Base-by-base conservation (phyloP, 345 rosid genomes). In the Eucalyptus pumila region DNA sequence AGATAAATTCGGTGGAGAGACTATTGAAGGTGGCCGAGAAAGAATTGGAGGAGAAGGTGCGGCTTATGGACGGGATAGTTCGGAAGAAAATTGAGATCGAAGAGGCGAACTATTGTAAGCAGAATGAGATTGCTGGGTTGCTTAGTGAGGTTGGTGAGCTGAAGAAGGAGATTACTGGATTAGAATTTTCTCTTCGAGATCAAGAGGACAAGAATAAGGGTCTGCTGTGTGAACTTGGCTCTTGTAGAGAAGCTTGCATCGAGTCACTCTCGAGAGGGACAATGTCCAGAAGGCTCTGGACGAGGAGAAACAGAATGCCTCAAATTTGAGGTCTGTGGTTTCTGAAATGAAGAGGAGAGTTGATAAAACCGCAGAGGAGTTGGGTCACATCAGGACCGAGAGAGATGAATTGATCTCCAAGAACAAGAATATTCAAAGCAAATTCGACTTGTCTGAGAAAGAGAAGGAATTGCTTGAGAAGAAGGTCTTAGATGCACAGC, bases 1-100 rank as follows among this genome's bases (percentile, higher is more conserved):
- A 94, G 91, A 93, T 88, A 34, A 86, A 80, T 60, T 90, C 56
- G 9, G 56, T 87, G 40, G 90, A 88, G 37, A 91, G 87, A 17
- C 85, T 60, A 48, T 88, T 91, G 90, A 89, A 91, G 87, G 56
- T 45, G 48, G 80, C 88, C 5, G 87, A 58, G 80, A 52, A 69
- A 88, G 91, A 90, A 50, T 87, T 91, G 44, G 90, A 81, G 88
- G 93, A 91, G 40, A 93, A 90, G 93, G 92, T 87, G 86, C 90
- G 69, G 48, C 88, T 91, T 83, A 83, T 93, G 87, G 91, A 89
- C 54, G 89, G 90, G 54, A 85, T 95, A 89, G 87, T 89, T 30
- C 54, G 80, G 87, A 94, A 94, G 90, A 96, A 93, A 80, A 51
- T 19, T 62, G 95, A 94, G 91, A 88, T 94, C 24, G 94, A 93